These are phyloP conservation scores for Myxozyma geophila DNA, from an alignment of 805 yeast species.

Conservation along the genomic window DNA sequence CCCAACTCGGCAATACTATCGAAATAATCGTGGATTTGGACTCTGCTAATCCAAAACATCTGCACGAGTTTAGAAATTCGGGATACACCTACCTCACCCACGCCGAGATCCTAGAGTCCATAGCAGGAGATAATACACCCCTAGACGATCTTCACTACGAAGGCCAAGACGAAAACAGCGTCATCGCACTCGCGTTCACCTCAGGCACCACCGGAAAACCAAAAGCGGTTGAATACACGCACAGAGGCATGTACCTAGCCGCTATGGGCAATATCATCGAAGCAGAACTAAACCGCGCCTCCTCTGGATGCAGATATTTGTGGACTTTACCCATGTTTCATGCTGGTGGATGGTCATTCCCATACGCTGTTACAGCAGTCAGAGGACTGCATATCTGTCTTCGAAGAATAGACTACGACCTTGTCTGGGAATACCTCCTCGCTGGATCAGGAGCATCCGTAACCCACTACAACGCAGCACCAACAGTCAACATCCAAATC, in stretches of 20 bases:
- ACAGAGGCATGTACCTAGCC: conserved; percentile 45
- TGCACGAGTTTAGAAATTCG: conserved; percentile 7
- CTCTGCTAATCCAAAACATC: conserved; percentile 21
- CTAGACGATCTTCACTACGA: conserved; percentile 31
- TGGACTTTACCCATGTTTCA: conserved; percentile 50
- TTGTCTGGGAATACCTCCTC: conserved; percentile 44
- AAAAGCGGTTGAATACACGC: conserved; percentile 48
- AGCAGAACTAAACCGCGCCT: conserved; percentile 42
- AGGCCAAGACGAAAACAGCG: conserved; percentile 31
- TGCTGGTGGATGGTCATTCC: conserved; percentile 48
- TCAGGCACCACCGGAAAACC: conserved; percentile 48
- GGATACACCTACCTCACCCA: conserved; percentile 6
- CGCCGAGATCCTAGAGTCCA: conserved; percentile 21
- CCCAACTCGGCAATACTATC: conserved; percentile 3
- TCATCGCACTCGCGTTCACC: conserved; percentile 42
- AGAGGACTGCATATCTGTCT: conserved; percentile 46
- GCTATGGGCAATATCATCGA: conserved; percentile 44
- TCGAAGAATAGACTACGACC: conserved; percentile 44
- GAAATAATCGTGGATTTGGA: conserved; percentile 36
- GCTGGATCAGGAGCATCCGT: conserved; percentile 38
- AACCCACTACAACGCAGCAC: conserved; percentile 47
- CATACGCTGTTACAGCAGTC: conserved; percentile 47
- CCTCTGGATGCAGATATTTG: conserved; percentile 43
- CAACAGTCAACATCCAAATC: conserved; percentile 47
- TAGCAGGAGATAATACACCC: conserved; percentile 14